Percentiles rank a stretch among this genome's conserved stretches.
Evolutionary conservation across 345 rosid genomes (phyloP).

Genomic region (Pelargonium nanum): DNA sequence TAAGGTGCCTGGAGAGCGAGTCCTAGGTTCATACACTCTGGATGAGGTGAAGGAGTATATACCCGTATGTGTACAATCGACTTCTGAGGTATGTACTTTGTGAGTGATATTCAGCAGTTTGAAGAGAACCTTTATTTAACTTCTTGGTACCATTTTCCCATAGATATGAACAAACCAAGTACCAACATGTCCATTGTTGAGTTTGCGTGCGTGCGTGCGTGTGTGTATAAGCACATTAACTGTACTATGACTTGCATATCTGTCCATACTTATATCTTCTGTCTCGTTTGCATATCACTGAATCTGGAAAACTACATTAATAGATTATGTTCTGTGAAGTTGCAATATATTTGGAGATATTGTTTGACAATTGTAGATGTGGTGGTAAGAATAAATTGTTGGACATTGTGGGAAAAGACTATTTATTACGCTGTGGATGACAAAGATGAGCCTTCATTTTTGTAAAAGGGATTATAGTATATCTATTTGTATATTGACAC

Average conservation of each 20-base stretch:
- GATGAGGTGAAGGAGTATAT: constrained; percentile 57
- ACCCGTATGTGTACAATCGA: constrained; percentile 55
- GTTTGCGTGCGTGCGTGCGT: too few relatives aligned
- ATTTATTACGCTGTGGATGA: too few relatives aligned
- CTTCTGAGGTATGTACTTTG: constrained; percentile 52
- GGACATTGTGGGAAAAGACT: neutral
- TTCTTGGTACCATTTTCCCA: too few relatives aligned
- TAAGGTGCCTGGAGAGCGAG: constrained; percentile 85
- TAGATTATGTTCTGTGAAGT: neutral
- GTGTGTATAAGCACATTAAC: too few relatives aligned
- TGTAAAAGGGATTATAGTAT: neutral
- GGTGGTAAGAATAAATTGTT: neutral
- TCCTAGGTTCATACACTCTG: constrained; percentile 65
- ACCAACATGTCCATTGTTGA: too few relatives aligned
- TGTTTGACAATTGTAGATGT: neutral
- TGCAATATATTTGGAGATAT: neutral
- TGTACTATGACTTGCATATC: too few relatives aligned
- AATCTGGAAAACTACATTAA: neutral
- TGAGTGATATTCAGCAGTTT: neutral
- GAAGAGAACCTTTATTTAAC: neutral
- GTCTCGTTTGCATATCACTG: neutral
- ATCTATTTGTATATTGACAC: neutral
- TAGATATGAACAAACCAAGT: too few relatives aligned
- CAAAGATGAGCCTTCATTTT: neutral
- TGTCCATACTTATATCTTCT: neutral